These are phyloP conservation scores for Cymodocea nodosa DNA, from an alignment of 116 monocot genomes.

Conservation along the genomic window DNA sequence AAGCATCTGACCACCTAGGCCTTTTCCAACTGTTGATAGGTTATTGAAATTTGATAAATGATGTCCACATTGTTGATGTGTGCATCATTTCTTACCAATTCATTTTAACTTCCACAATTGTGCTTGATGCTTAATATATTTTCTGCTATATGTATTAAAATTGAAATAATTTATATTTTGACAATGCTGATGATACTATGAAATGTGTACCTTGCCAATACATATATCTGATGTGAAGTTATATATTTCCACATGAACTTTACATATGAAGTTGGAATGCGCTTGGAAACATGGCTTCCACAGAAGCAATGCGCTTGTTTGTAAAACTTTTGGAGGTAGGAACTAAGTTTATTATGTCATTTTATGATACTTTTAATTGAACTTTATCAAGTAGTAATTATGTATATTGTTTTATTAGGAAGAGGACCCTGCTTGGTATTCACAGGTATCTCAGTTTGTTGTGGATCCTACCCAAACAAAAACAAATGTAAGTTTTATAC, in stretches of 20 bases:
- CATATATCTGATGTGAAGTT: too few relatives aligned
- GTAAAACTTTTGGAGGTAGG: slow-evolving; percentile 88
- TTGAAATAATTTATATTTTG: too few relatives aligned
- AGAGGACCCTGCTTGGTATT: slow-evolving; percentile 97
- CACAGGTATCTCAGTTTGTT: slow-evolving; percentile 46
- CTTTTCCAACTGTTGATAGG: too few relatives aligned
- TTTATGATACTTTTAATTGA: neutral
- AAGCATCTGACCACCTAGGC: too few relatives aligned
- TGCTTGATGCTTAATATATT: too few relatives aligned
- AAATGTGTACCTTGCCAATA: too few relatives aligned
- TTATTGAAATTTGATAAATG: too few relatives aligned
- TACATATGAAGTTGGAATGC: slow-evolving; percentile 73
- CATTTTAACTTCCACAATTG: too few relatives aligned
- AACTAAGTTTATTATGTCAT: neutral
- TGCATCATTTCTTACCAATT: too few relatives aligned
- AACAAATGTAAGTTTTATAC: slow-evolving; percentile 48
- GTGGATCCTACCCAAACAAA: slow-evolving; percentile 41
- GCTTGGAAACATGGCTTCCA: slow-evolving; percentile 91
- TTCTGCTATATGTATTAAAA: too few relatives aligned
- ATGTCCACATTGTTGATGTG: too few relatives aligned
- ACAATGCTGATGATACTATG: too few relatives aligned
- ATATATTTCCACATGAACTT: neutral
- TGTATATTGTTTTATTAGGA: slow-evolving; percentile 33
- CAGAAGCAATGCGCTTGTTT: slow-evolving; percentile 99
- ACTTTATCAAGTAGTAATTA: slow-evolving; percentile 1